Evolutionary conservation across 2,329 filamentous ascomycete species (phyloP).

Genomic region (Hypoxylon sp.): DNA sequence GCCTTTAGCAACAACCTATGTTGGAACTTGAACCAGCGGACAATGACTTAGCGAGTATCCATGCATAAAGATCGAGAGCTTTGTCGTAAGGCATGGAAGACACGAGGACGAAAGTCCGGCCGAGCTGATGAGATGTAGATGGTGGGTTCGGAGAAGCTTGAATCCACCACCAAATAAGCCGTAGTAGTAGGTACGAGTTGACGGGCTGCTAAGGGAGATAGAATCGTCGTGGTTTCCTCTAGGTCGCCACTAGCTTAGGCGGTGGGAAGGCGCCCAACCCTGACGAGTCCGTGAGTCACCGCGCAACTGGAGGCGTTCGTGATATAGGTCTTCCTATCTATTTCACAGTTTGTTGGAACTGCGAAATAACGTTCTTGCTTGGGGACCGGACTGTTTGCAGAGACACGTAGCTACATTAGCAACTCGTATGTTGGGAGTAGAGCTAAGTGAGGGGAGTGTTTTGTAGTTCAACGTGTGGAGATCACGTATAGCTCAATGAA

Average conservation of each 20-base stretch:
- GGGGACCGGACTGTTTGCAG: not conserved
- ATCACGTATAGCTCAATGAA: not conserved
- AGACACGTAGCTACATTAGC: constrained; percentile 1
- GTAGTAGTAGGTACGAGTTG: constrained; percentile 4
- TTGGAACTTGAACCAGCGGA: constrained; percentile 45
- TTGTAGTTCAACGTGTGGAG: constrained; percentile 5
- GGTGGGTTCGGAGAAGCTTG: constrained; percentile 10
- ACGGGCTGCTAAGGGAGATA: constrained; percentile 2
- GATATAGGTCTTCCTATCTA: not conserved
- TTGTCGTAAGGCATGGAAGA: constrained; percentile 50
- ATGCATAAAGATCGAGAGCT: constrained; percentile 52
- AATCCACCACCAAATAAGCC: constrained; percentile 17
- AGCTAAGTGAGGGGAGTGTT: not conserved
- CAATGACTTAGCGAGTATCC: constrained; percentile 48
- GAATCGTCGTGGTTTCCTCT: constrained; percentile 3
- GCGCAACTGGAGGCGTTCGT: not conserved
- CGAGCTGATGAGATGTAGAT: constrained; percentile 8
- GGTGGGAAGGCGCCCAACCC: not conserved
- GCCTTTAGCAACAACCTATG: constrained; percentile 55
- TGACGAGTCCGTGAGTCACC: not conserved
- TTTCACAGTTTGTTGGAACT: not conserved
- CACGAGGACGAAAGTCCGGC: constrained; percentile 20
- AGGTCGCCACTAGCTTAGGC: not conserved
- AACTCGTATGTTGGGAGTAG: not conserved
- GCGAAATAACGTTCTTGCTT: not conserved